Percentiles rank a stretch among this genome's conserved stretches.
Evolutionary conservation across 805 yeast genomes (phyloP).

Genomic region (Clavispora vitiphila): DNA sequence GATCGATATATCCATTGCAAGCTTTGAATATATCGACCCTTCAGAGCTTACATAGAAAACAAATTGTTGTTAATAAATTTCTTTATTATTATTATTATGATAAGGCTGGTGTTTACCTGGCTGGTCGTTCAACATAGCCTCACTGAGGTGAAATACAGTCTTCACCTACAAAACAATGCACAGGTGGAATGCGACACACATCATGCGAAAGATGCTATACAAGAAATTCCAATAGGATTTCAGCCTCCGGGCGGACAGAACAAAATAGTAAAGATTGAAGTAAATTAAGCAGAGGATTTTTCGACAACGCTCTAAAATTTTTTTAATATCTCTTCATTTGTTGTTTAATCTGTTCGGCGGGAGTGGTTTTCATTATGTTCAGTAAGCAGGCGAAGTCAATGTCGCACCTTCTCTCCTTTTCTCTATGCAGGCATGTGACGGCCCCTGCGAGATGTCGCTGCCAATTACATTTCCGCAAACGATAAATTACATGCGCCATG

Average conservation of each 20-base stretch:
- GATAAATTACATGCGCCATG: neutral
- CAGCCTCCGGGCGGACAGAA: too few relatives aligned
- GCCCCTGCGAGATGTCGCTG: slow-evolving; percentile 1
- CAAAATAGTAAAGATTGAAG: too few relatives aligned
- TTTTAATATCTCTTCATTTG: too few relatives aligned
- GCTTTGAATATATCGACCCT: too few relatives aligned
- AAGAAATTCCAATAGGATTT: neutral
- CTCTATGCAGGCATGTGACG: neutral
- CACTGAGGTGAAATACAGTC: neutral
- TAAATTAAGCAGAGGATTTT: too few relatives aligned
- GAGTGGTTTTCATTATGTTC: too few relatives aligned
- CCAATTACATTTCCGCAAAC: slow-evolving; percentile 1
- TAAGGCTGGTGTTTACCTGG: neutral
- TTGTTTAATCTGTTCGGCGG: too few relatives aligned
- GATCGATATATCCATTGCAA: too few relatives aligned
- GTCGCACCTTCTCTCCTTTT: neutral
- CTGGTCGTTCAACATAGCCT: neutral
- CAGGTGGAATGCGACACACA: neutral
- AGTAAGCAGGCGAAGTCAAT: neutral
- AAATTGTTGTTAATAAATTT: too few relatives aligned
- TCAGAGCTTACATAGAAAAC: too few relatives aligned
- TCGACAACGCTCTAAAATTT: too few relatives aligned
- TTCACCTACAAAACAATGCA: neutral
- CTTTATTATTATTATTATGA: too few relatives aligned
- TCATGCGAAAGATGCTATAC: neutral